Evolutionary conservation across 352 stramenopile species (phyloP), one percentile per base, ranked within the genome.

Genomic region (Phytophthora pluvialis): DNA sequence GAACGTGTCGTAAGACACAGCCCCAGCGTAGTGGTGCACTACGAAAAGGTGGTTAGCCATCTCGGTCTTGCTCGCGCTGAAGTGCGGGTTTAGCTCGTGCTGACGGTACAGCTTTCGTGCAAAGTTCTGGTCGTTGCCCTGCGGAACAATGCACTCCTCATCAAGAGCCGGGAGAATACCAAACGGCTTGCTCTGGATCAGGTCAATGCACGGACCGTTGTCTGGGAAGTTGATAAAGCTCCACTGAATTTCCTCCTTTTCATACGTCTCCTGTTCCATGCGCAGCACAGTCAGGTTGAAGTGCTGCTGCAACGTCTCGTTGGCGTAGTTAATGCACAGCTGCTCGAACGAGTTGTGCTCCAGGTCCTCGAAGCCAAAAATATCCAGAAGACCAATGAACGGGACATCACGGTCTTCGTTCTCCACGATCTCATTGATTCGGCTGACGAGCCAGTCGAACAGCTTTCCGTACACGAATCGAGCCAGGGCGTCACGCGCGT

Each of bases 331-430:
- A 65, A 98, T 98, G 69, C 93, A 98, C 7, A 97, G 61, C 51
- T 99, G 97, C 72, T 99, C 96, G 58, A 98, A 98, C 18, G 92
- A 95, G 68, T 98, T 99, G 73, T 88, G 64, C 55, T 79, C 81
- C 8, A 96, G 70, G 51, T 94, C 83, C 66, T 96, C 89, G 57
- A 97, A 96, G 4, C 89, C 88, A 61, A 96, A 96, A 26, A 96
- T 97, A 75, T 97, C 89, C 15, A 96, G 63, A 12, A 96, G 52
- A 6, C 85, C 86, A 63, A 93, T 92, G 59, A 95, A 92, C 2
- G 76, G 70, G 5, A 75, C 72, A 56, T 80, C 70, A 11, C 72
- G 70, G 57, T 78, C 70, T 13, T 88, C 67, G 39, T 83, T 73
- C 60, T 89, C 84, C 48, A 92, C 83, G 36, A 88, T 92, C 13